Percentiles rank a stretch among this genome's conserved stretches.
phyloP scores from a whole-genome alignment of 1,284 basidiomycete species.

The Anthracocystis setariae region DNA sequence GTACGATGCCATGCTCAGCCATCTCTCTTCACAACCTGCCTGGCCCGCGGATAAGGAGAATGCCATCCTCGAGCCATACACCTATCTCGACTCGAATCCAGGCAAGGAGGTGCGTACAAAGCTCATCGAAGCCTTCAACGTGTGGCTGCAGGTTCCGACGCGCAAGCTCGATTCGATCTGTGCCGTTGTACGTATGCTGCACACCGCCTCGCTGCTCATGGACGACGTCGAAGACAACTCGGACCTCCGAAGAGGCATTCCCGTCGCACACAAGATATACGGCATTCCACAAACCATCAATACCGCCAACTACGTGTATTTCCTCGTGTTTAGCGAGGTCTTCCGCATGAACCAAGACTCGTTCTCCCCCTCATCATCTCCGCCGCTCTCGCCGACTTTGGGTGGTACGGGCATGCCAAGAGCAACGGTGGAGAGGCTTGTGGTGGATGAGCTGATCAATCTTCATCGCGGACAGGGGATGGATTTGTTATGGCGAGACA shows the following conservation, averaged over 20 bases:
- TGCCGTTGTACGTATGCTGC: conserved; percentile 88
- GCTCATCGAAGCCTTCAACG: conserved; percentile 93
- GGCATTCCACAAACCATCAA: conserved; percentile 97
- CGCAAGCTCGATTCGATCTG: conserved; percentile 79
- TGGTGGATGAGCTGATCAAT: conserved; percentile 78
- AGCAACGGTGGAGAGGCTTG: conserved; percentile 45
- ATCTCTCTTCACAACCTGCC: conserved; percentile 55
- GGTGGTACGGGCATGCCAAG: conserved; percentile 2
- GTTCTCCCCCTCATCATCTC: conserved; percentile 9
- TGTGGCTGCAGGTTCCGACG: conserved; percentile 85
- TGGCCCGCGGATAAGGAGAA: conserved; percentile 69
- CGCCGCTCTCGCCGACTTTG: conserved; percentile 32
- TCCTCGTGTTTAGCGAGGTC: conserved; percentile 70
- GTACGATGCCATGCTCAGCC: conserved; percentile 64
- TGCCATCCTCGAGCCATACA: conserved; percentile 80
- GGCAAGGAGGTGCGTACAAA: conserved; percentile 92
- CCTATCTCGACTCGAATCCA: conserved; percentile 83
- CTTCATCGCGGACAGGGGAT: conserved; percentile 95
- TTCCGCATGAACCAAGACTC: conserved; percentile 79
- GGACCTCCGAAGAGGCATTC: conserved; percentile 85
- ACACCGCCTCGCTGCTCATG: conserved; percentile 90
- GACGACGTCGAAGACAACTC: conserved; percentile 98
- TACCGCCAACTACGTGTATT: conserved; percentile 96
- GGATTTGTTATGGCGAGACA: conserved; percentile 94
- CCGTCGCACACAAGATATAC: conserved; percentile 93